Conservation (phyloP, 192 early-diverging fungal genomes). For the Phlyctochytrium bullatum region DNA sequence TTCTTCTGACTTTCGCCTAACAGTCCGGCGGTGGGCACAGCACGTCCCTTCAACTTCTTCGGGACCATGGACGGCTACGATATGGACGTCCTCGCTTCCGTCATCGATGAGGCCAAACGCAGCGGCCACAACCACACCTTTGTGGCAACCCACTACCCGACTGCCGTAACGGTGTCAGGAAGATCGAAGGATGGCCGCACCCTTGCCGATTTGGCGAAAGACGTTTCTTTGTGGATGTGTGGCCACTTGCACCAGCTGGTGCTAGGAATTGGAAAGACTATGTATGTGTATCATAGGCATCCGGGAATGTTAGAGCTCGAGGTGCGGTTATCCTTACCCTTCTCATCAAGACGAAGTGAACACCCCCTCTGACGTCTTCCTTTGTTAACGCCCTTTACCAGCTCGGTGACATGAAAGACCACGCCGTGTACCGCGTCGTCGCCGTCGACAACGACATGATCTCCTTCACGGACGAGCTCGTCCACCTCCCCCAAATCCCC, state of each 20-base stretch:
- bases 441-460: constrained; percentile 85
- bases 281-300: constrained; percentile 38
- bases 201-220: constrained; percentile 56
- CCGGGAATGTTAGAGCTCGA: constrained; percentile 48
- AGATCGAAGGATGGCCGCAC: constrained; percentile 53
- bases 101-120: constrained; percentile 37
- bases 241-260: constrained; percentile 84
- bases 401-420: constrained; percentile 86
- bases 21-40: constrained; percentile 65
- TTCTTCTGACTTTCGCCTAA: background rate
- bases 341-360: too few species aligned
- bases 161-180: constrained; percentile 74
- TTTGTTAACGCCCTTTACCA: too few species aligned
- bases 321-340: background rate
- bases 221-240: constrained; percentile 76
- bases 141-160: constrained; percentile 72
- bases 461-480: constrained; percentile 69
- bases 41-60: constrained; percentile 88
- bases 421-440: constrained; percentile 80
- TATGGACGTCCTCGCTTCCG: constrained; percentile 68
- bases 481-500: constrained; percentile 64
- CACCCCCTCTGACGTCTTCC: too few species aligned
- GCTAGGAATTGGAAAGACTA: constrained; percentile 40
- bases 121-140: constrained; percentile 62
- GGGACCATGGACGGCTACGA: constrained; percentile 71